Percentiles rank a stretch among this genome's conserved stretches.
These are phyloP conservation scores for Ophiostoma piceae DNA, from an alignment of 2,329 filamentous ascomycete species.

Conservation along the genomic window DNA sequence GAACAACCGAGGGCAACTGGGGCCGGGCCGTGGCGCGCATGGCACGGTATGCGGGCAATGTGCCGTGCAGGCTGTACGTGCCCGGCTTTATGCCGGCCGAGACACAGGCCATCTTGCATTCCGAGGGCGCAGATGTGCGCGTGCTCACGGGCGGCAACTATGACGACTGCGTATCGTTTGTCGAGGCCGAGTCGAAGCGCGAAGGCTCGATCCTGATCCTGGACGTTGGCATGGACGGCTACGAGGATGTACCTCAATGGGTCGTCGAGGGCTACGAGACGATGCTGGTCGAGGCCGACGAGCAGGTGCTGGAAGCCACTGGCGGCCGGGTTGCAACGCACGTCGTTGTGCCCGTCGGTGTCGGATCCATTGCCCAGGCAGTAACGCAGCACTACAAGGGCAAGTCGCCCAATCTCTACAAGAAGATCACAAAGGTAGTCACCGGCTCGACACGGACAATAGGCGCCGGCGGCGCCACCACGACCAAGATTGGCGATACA, in stretches of 20 bases:
- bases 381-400: constrained; percentile 60
- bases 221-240: constrained; percentile 63
- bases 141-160: constrained; percentile 53
- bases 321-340: constrained; percentile 30
- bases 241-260: constrained; percentile 63
- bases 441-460: constrained; percentile 3
- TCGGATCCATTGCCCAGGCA: constrained; percentile 67
- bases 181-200: constrained; percentile 40
- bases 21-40: constrained; percentile 68
- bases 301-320: constrained; percentile 39
- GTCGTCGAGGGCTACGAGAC: constrained; percentile 74
- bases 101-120: constrained; percentile 50
- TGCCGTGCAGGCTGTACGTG: constrained; percentile 49
- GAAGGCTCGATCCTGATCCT: constrained; percentile 54
- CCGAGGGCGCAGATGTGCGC: constrained; percentile 58
- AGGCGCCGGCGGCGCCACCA: background rate
- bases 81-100: constrained; percentile 51
- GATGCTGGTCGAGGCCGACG: constrained; percentile 63
- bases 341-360: constrained; percentile 63
- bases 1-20: constrained; percentile 72
- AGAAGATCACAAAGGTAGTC: background rate
- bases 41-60: constrained; percentile 42
- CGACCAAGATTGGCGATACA: background rate
- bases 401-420: background rate
- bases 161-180: constrained; percentile 59